These are phyloP conservation scores for Secale cereale DNA, from an alignment of 176 grass and related monocot genomes.

Conservation along the genomic window DNA sequence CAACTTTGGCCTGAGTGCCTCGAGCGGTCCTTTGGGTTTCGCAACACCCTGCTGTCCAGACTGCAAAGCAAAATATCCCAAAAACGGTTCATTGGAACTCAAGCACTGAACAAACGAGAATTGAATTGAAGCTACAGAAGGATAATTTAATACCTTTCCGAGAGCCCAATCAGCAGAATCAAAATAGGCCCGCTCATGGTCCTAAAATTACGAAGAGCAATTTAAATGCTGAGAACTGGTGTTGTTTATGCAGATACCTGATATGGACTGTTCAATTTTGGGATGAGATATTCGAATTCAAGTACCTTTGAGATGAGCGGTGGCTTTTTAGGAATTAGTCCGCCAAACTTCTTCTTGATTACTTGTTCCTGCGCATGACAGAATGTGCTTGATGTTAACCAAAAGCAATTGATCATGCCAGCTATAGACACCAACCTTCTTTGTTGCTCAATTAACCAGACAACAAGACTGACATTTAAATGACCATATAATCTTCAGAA, in stretches of 20 bases:
- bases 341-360: constrained; percentile 90
- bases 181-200: constrained; percentile 89
- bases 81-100: not conserved
- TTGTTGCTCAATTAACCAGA: not conserved
- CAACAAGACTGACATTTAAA: not conserved
- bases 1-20: constrained; percentile 90
- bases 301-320: constrained; percentile 88
- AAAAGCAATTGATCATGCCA: not conserved
- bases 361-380: constrained; percentile 54
- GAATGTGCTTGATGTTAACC: constrained; percentile 10
- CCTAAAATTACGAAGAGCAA: constrained; percentile 43
- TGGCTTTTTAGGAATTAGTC: constrained; percentile 81
- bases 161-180: constrained; percentile 96
- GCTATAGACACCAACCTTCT: not conserved
- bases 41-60: constrained; percentile 77
- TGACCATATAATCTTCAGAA: constrained; percentile 3
- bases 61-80: not conserved
- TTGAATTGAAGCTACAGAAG: not conserved
- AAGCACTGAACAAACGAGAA: not conserved
- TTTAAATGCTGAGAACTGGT: not conserved
- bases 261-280: not conserved
- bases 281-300: not conserved
- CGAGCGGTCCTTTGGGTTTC: constrained; percentile 88
- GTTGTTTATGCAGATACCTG: not conserved
- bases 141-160: constrained; percentile 58